A percentile compares a stretch with the other conserved stretches of the same genome.
Conservation (phyloP, 2,329 filamentous ascomycete genomes). For the Intubia oerlemansii region DNA sequence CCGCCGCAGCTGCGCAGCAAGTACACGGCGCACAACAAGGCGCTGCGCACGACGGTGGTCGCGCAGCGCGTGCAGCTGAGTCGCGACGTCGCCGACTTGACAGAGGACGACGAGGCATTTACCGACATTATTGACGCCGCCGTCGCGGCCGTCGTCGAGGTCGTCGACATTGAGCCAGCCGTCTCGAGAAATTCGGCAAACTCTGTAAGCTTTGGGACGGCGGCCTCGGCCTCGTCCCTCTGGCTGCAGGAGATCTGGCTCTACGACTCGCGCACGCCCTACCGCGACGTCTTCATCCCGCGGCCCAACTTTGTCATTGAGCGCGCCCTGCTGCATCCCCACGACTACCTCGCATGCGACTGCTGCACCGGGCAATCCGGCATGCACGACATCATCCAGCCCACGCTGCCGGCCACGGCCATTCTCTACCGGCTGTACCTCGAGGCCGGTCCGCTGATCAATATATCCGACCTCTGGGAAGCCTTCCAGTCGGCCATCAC, state of each 20-base stretch:
- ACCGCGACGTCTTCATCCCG: constrained; percentile 55
- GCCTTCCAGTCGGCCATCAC: constrained; percentile 48
- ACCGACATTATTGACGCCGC: constrained; percentile 41
- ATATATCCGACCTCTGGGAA: constrained; percentile 59
- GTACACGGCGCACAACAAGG: constrained; percentile 49
- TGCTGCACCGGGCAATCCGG: constrained; percentile 30
- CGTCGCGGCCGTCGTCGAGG: constrained; percentile 22
- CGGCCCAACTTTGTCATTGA: constrained; percentile 50
- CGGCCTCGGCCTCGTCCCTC: constrained; percentile 11
- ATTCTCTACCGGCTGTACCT: constrained; percentile 62
- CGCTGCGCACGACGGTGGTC: constrained; percentile 55
- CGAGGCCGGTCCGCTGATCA: constrained; percentile 57
- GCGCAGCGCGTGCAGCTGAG: constrained; percentile 66
- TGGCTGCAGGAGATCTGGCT: constrained; percentile 54
- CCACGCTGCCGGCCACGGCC: constrained; percentile 46
- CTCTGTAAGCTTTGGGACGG: neutral
- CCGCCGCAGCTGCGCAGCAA: constrained; percentile 40
- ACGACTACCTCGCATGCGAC: constrained; percentile 56
- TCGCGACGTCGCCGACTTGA: constrained; percentile 49
- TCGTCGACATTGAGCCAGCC: constrained; percentile 16
- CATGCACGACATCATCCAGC: constrained; percentile 17
- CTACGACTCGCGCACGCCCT: constrained; percentile 49
- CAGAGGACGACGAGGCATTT: constrained; percentile 48
- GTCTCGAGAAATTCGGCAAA: too few species aligned
- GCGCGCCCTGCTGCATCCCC: constrained; percentile 46